Percentiles rank a stretch among this genome's conserved stretches.
Conservation (phyloP, 1,139 yeast genomes). For the Kluyveromyces sp. region DNA sequence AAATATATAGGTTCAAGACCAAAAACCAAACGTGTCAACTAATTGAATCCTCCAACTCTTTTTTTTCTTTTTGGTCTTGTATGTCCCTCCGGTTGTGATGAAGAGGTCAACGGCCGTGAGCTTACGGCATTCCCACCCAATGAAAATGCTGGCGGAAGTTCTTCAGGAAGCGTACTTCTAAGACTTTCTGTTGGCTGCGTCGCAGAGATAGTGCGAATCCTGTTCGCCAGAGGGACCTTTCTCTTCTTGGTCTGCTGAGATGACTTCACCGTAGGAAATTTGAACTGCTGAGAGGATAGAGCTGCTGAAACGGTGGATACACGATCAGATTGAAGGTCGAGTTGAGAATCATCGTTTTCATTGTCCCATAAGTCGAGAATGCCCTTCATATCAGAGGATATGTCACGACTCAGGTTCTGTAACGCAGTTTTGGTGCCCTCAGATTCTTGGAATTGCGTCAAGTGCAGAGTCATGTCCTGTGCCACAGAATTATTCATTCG, state of each 20-base stretch:
- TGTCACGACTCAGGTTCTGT: conserved; percentile 8
- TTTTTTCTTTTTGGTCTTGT: conserved; percentile 22
- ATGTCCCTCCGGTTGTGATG: conserved; percentile 17
- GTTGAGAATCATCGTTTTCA: conserved; percentile 8
- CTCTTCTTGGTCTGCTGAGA: conserved; percentile 16
- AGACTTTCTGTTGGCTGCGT: conserved; percentile 5
- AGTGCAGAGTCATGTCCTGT: conserved; percentile 17
- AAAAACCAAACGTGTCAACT: neutral
- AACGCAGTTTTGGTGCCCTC: conserved; percentile 10
- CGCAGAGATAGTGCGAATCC: conserved; percentile 6
- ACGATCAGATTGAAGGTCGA: neutral
- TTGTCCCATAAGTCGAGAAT: conserved; percentile 26
- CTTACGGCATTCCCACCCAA: conserved; percentile 11
- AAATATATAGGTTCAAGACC: neutral
- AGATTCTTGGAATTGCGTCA: conserved; percentile 13
- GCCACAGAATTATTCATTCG: conserved; percentile 18
- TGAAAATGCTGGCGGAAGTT: conserved; percentile 29
- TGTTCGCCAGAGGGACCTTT: conserved; percentile 5
- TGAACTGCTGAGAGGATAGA: conserved; percentile 20
- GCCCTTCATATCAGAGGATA: conserved; percentile 14
- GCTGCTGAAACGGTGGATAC: neutral
- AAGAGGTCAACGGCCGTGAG: conserved; percentile 13
- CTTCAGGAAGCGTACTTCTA: conserved; percentile 11
- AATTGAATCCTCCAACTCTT: conserved; percentile 28
- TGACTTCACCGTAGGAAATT: conserved; percentile 25